Percentiles rank a stretch among this genome's conserved stretches.
phyloP scores from a whole-genome alignment of 176 grass and related monocot species.

The Neostapfia colusana region DNA sequence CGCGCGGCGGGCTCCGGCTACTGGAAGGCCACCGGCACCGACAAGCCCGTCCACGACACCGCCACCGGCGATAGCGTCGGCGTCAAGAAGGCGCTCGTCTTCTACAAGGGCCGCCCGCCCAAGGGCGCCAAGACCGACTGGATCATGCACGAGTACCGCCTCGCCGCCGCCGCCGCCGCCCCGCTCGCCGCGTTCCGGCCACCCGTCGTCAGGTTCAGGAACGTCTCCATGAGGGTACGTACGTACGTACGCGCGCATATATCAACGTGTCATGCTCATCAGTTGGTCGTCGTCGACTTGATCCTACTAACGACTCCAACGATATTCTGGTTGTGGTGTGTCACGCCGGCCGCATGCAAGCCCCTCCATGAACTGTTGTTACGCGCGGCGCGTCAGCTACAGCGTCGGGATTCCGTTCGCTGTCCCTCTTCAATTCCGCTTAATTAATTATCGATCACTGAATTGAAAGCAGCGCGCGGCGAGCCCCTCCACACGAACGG shows the following conservation, averaged over 20 bases:
- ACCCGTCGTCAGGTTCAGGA: conserved; percentile 48
- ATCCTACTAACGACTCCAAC: conserved; percentile 4
- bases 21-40: conserved; percentile 98
- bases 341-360: conserved; percentile 35
- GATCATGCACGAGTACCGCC: conserved; percentile 99
- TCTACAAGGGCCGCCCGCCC: conserved; percentile 78
- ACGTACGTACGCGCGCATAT: too few species aligned
- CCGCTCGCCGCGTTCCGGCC: conserved; percentile 37
- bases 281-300: neutral
- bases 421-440: too few species aligned
- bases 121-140: conserved; percentile 83
- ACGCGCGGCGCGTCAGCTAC: too few species aligned
- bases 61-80: conserved; percentile 53
- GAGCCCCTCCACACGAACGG: too few species aligned
- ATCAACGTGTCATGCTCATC: too few species aligned
- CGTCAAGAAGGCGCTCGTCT: conserved; percentile 96
- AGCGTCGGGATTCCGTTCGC: too few species aligned
- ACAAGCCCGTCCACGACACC: conserved; percentile 73
- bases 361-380: too few species aligned
- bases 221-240: conserved; percentile 93
- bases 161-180: conserved; percentile 45
- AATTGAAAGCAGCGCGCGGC: too few species aligned
- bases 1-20: conserved; percentile 85
- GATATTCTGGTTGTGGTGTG: conserved; percentile 9
- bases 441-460: too few species aligned